Evolutionary conservation across 2,329 filamentous ascomycete genomes (phyloP).

Genomic region (Fusarium napiforme): DNA sequence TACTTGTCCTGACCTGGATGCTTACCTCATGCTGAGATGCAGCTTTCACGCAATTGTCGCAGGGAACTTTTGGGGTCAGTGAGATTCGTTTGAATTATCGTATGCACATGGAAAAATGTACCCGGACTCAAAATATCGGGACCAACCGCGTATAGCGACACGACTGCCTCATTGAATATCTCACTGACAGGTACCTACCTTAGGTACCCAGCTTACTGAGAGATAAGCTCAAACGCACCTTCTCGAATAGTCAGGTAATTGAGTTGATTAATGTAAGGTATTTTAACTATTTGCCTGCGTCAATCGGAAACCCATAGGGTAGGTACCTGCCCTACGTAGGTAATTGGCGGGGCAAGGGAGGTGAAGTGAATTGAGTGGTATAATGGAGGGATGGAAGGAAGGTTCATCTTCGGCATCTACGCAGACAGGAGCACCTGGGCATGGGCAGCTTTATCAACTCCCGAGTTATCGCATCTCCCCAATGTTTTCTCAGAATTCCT

Average conservation of each 20-base stretch:
- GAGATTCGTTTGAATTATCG: neutral
- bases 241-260: neutral
- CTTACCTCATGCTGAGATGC: neutral
- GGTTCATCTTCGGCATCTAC: neutral
- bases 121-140: neutral
- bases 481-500: neutral
- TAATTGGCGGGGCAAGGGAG: neutral
- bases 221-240: neutral
- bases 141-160: neutral
- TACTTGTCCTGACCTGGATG: neutral
- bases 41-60: neutral
- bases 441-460: neutral
- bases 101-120: neutral
- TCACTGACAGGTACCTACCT: neutral
- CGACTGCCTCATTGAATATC: neutral
- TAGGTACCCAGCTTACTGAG: neutral
- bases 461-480: neutral
- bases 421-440: neutral
- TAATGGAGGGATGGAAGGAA: neutral
- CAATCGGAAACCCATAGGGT: neutral
- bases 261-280: neutral
- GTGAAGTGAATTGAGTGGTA: neutral
- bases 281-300: neutral
- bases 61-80: conserved; percentile 5
- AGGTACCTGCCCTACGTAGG: neutral